Conservation (phyloP, 306 rosid genomes). For the Prunus armeniaca region DNA sequence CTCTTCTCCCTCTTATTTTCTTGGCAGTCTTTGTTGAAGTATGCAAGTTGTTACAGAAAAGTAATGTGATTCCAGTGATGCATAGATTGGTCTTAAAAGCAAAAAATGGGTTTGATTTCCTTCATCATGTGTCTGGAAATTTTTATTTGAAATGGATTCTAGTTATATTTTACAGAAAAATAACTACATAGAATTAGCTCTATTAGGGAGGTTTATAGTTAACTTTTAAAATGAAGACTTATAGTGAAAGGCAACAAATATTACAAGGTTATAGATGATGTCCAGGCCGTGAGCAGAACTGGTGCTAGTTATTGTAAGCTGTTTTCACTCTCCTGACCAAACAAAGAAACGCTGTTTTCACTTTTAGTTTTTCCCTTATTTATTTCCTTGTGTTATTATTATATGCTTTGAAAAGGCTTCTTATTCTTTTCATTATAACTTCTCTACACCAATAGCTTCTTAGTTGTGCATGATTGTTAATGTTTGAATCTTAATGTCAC, state of each 20-base stretch:
- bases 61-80: too few species aligned
- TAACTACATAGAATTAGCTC: neutral
- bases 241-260: neutral
- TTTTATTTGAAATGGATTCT: neutral
- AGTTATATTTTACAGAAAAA: neutral
- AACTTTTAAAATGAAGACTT: neutral
- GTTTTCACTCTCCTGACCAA: too few species aligned
- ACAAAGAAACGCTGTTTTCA: neutral
- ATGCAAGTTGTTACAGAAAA: too few species aligned
- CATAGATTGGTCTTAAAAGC: neutral
- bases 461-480: neutral
- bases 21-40: too few species aligned
- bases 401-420: neutral
- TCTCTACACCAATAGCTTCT: neutral
- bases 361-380: neutral
- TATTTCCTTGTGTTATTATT: neutral
- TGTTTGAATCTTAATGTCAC: neutral
- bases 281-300: neutral
- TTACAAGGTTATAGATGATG: neutral
- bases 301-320: neutral
- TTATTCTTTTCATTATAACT: conserved; percentile 15
- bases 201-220: neutral
- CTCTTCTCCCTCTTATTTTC: too few species aligned
- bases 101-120: neutral
- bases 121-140: neutral